Conservation (phyloP, 2,329 filamentous ascomycete genomes). For the Peltaster fructicola region DNA sequence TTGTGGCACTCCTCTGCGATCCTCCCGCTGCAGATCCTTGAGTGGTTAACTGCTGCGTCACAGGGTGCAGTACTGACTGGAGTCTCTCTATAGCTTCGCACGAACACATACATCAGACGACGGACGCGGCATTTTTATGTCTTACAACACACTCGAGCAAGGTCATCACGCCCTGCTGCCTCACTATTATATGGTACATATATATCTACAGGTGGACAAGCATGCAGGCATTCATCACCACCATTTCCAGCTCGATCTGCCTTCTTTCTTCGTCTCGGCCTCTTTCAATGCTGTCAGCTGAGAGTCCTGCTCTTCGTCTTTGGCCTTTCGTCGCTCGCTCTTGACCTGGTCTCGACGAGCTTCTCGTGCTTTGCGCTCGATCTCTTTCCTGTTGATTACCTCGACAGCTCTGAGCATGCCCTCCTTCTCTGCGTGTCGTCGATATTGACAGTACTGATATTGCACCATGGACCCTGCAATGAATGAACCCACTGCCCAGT, state of each 20-base stretch:
- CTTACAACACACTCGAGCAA: too few species aligned
- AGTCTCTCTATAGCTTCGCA: too few species aligned
- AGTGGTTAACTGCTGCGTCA: too few species aligned
- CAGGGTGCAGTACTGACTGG: too few species aligned
- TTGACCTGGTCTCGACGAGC: slow-evolving; percentile 24
- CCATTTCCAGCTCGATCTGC: slow-evolving; percentile 19
- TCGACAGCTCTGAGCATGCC: slow-evolving; percentile 78
- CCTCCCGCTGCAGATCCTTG: too few species aligned
- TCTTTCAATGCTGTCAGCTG: slow-evolving; percentile 15
- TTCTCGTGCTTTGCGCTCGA: slow-evolving; percentile 37
- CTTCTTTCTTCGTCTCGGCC: slow-evolving; percentile 5
- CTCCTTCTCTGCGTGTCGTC: slow-evolving; percentile 54
- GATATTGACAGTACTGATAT: slow-evolving; percentile 72
- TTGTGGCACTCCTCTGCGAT: too few species aligned
- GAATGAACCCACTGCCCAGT: slow-evolving; percentile 74
- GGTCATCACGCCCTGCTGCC: too few species aligned
- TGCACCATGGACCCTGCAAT: slow-evolving; percentile 49
- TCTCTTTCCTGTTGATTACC: slow-evolving; percentile 56
- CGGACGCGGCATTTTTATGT: too few species aligned
- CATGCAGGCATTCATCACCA: slow-evolving; percentile 11
- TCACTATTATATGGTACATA: not conserved
- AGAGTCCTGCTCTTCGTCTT: slow-evolving; percentile 26
- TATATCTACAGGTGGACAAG: not conserved
- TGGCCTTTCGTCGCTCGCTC: slow-evolving; percentile 23
- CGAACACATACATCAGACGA: too few species aligned